Conservation (phyloP, 2,329 filamentous ascomycete species). For the Hawksworthiomyces lignivorus region DNA sequence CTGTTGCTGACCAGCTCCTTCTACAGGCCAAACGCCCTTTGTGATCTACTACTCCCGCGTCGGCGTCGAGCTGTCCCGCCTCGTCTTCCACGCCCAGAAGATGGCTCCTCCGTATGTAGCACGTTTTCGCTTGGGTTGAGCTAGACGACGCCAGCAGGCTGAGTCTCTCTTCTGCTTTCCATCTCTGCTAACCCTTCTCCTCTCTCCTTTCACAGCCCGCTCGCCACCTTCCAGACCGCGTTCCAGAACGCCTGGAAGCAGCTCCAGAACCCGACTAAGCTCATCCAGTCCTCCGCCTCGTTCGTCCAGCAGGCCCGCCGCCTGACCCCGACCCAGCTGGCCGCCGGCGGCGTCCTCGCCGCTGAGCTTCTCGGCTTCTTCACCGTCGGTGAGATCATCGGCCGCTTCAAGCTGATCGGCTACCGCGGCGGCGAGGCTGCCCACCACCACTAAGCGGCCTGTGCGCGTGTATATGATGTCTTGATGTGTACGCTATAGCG, state of each 20-base stretch:
- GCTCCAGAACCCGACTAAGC: constrained; percentile 58
- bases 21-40: constrained; percentile 71
- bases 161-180: not conserved
- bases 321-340: constrained; percentile 63
- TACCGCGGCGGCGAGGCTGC: constrained; percentile 63
- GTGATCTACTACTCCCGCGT: constrained; percentile 91
- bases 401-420: constrained; percentile 88
- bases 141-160: too few species aligned
- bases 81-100: constrained; percentile 79
- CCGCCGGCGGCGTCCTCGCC: constrained; percentile 65
- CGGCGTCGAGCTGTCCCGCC: constrained; percentile 75
- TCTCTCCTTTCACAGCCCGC: constrained; percentile 47
- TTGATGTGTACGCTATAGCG: too few species aligned
- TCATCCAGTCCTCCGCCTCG: constrained; percentile 40
- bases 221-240: constrained; percentile 79
- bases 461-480: too few species aligned
- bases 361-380: constrained; percentile 95
- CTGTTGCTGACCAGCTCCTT: not conserved
- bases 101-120: constrained; percentile 96
- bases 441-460: constrained; percentile 46
- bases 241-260: constrained; percentile 67
- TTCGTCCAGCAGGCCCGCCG: constrained; percentile 49
- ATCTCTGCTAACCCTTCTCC: not conserved
- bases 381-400: constrained; percentile 94
- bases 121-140: too few species aligned